phyloP scores from a whole-genome alignment of 2,329 filamentous ascomycete species.

The Aspergillus ustus region DNA sequence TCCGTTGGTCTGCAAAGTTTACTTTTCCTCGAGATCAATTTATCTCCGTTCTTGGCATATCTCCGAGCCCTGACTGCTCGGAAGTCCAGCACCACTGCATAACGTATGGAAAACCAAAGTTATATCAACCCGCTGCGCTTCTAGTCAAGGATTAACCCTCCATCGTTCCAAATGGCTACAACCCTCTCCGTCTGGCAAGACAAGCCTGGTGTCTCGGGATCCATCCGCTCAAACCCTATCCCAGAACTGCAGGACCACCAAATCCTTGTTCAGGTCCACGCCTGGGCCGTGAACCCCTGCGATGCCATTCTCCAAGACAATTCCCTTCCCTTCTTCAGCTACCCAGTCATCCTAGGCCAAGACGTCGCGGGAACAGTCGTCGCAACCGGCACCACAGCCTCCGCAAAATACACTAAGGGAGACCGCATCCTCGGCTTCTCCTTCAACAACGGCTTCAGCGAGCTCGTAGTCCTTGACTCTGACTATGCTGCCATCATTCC shows the following conservation, averaged over 20 bases:
- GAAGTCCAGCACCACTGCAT: no score
- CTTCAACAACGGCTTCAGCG: constrained; percentile 18
- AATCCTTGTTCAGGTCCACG: constrained; percentile 44
- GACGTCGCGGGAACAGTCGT: constrained; percentile 53
- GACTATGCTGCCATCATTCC: constrained; percentile 6
- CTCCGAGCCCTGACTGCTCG: not conserved
- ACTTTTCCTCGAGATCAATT: not conserved
- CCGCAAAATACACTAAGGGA: constrained; percentile 46
- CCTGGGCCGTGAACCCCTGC: constrained; percentile 47
- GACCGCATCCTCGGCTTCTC: constrained; percentile 45
- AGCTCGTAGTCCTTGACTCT: constrained; percentile 8
- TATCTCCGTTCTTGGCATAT: constrained; percentile 15
- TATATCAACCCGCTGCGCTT: no score
- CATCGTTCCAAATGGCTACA: not conserved
- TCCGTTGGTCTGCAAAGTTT: no score
- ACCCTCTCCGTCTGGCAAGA: constrained; percentile 8
- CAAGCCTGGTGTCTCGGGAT: not conserved
- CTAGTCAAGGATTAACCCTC: no score
- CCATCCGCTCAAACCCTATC: not conserved
- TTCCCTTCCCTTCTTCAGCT: constrained; percentile 32
- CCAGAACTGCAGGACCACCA: constrained; percentile 29
- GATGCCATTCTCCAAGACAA: constrained; percentile 40
- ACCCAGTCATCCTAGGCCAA: constrained; percentile 42
- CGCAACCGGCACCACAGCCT: constrained; percentile 50
- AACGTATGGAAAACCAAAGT: no score